Conservation (phyloP, 495 filamentous ascomycete species). For the Thozetella sp. region DNA sequence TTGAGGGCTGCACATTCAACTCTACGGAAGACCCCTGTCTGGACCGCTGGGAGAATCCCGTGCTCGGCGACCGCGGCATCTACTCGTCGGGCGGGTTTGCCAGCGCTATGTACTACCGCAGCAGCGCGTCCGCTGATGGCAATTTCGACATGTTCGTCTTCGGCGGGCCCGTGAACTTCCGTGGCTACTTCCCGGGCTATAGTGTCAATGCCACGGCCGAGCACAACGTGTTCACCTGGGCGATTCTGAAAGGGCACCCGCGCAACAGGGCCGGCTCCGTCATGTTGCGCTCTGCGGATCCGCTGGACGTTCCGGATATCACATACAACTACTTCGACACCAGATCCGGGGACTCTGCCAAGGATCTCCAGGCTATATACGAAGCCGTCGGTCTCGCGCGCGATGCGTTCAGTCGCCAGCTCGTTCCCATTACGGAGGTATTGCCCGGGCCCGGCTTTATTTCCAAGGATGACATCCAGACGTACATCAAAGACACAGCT, state of each 20-base stretch:
- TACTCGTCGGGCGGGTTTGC: conserved; percentile 53
- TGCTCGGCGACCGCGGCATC: conserved; percentile 40
- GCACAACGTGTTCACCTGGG: conserved; percentile 47
- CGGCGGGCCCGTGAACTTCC: conserved; percentile 54
- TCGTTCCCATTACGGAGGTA: conserved; percentile 43
- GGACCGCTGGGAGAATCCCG: conserved; percentile 38
- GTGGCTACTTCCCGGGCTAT: conserved; percentile 52
- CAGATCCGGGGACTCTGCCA: conserved; percentile 15
- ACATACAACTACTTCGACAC: conserved; percentile 57
- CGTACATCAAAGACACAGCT: conserved; percentile 50
- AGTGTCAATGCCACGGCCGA: conserved; percentile 22
- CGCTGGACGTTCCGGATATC: conserved; percentile 55
- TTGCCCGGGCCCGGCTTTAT: conserved; percentile 44
- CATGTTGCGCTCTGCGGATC: conserved; percentile 48
- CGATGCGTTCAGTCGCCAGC: conserved; percentile 33
- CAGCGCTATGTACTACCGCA: conserved; percentile 46
- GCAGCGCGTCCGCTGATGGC: conserved; percentile 30
- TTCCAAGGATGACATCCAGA: conserved; percentile 39
- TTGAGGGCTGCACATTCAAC: conserved; percentile 50
- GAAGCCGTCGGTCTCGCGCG: conserved; percentile 49
- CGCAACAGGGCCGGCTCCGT: conserved; percentile 55
- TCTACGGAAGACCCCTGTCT: conserved; percentile 48
- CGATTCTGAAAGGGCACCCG: conserved; percentile 51
- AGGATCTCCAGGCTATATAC: conserved; percentile 47
- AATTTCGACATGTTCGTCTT: conserved; percentile 53